A percentile compares a stretch with the other conserved stretches of the same genome.
These are phyloP conservation scores for Exophiala aquamarina DNA, from an alignment of 2,329 filamentous ascomycete species.

Conservation along the genomic window DNA sequence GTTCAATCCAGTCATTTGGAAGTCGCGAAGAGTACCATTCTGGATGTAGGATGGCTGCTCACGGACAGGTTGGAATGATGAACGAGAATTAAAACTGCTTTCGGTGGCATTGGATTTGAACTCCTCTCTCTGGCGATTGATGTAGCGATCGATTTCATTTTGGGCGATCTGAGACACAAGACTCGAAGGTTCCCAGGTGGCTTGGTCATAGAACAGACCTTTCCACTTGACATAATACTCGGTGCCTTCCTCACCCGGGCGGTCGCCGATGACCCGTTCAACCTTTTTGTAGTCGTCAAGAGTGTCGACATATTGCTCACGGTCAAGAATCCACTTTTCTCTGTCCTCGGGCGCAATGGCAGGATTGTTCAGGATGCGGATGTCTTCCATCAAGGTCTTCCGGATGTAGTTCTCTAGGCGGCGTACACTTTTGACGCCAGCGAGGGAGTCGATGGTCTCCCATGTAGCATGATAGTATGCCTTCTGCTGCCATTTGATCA, in stretches of 20 bases:
- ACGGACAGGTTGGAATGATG: conserved; percentile 69
- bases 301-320: conserved; percentile 85
- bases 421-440: conserved; percentile 77
- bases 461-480: conserved; percentile 95
- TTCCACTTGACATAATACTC: conserved; percentile 99
- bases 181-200: conserved; percentile 84
- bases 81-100: conserved; percentile 71
- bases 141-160: conserved; percentile 84
- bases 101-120: conserved; percentile 79
- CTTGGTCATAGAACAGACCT: conserved; percentile 86
- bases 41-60: conserved; percentile 83
- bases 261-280: conserved; percentile 84
- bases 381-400: conserved; percentile 76
- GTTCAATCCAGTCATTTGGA: conserved; percentile 91
- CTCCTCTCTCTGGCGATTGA: conserved; percentile 78
- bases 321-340: conserved; percentile 93
- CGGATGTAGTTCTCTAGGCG: conserved; percentile 94
- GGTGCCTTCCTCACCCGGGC: conserved; percentile 73
- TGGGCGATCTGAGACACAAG: conserved; percentile 78
- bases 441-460: conserved; percentile 76
- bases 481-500: conserved; percentile 95
- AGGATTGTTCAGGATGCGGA: conserved; percentile 71
- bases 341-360: conserved; percentile 80
- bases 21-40: conserved; percentile 81
- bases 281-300: conserved; percentile 88